Evolutionary conservation across 2,329 filamentous ascomycete species (phyloP).

Genomic region (Myrmaecium sp.): DNA sequence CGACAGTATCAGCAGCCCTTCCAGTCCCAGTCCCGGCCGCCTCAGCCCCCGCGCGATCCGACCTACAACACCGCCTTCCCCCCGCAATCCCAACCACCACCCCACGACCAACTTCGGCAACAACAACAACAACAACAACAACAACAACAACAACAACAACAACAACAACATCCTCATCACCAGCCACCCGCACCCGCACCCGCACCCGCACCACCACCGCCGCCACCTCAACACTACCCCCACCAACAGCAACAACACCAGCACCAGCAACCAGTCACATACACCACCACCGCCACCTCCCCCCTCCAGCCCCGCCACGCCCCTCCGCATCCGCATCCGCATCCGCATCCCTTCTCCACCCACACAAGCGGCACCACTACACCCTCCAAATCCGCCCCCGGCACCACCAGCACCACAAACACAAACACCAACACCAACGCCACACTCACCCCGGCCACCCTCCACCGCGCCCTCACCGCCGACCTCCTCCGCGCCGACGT

Average conservation of each 20-base stretch:
- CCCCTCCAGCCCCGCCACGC: not conserved
- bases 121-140: slow-evolving; percentile 10
- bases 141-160: no score
- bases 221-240: slow-evolving; percentile 7
- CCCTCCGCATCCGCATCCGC: not conserved
- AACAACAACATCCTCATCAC: no score
- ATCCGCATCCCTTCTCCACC: slow-evolving; percentile 5
- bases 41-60: no score
- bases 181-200: slow-evolving; percentile 10
- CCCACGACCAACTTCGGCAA: slow-evolving; percentile 12
- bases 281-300: not conserved
- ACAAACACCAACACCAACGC: slow-evolving; percentile 2
- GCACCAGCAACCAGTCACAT: no score
- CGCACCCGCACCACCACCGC: slow-evolving; percentile 15
- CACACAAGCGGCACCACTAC: not conserved
- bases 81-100: slow-evolving; percentile 10
- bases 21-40: no score
- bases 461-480: slow-evolving; percentile 28
- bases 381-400: not conserved
- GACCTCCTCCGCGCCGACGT: slow-evolving; percentile 30
- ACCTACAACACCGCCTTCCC: slow-evolving; percentile 3
- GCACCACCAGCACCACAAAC: no score
- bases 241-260: slow-evolving; percentile 3
- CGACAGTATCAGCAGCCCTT: no score
- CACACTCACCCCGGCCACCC: slow-evolving; percentile 19